A percentile compares a stretch with the other conserved stretches of the same genome.
Conservation (phyloP, 306 rosid species). For the Quercus glauca region DNA sequence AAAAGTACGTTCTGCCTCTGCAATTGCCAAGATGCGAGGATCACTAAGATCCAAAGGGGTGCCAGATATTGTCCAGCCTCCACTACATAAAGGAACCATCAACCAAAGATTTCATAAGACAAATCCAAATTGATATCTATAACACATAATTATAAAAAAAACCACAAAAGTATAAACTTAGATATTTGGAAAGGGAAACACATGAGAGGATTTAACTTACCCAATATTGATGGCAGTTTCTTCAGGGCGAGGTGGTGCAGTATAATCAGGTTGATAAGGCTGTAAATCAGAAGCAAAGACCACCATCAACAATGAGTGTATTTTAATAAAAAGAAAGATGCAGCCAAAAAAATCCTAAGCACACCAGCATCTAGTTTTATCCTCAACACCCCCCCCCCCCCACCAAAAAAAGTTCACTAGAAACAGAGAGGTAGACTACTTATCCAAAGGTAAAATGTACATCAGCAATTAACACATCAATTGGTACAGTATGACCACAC, state of each 20-base stretch:
- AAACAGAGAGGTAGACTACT: neutral
- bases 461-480: neutral
- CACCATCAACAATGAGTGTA: conserved; percentile 21
- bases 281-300: conserved; percentile 30
- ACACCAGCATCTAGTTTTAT: conserved; percentile 11
- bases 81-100: conserved; percentile 41
- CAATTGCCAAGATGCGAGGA: conserved; percentile 91
- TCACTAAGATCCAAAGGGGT: conserved; percentile 92
- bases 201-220: conserved; percentile 36
- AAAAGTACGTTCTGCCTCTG: conserved; percentile 94
- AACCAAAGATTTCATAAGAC: conserved; percentile 11
- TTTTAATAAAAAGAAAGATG: neutral
- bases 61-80: conserved; percentile 98
- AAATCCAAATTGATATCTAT: conserved; percentile 6
- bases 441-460: neutral
- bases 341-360: neutral
- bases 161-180: neutral
- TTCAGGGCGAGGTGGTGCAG: conserved; percentile 81
- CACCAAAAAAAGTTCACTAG: neutral
- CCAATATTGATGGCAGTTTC: conserved; percentile 93
- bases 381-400: no score
- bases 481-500: neutral
- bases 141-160: neutral
- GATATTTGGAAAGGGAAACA: neutral
- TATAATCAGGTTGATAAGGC: conserved; percentile 85